Conservation (phyloP, 108 stramenopile genomes). For the Nannochloropsis salina region DNA sequence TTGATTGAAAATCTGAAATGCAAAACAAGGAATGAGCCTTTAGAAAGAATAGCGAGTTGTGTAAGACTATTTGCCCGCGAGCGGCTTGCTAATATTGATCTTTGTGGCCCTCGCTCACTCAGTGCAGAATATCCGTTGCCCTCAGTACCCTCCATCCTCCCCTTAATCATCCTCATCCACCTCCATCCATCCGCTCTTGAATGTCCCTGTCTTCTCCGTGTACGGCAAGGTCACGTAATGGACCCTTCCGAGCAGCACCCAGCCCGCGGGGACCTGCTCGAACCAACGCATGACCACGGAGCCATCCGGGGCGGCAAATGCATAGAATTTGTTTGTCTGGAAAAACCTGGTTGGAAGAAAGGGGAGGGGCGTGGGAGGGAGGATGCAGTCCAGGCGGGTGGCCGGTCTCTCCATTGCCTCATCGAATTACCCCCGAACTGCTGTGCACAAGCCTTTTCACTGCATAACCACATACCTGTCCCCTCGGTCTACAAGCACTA, state of each 20-base stretch:
- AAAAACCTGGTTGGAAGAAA: not conserved
- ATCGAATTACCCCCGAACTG: too few species aligned
- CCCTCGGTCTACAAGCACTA: slow-evolving; percentile 66
- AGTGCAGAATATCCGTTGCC: too few species aligned
- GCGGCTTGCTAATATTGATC: too few species aligned
- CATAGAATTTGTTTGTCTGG: slow-evolving; percentile 11
- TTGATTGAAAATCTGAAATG: too few species aligned
- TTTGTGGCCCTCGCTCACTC: too few species aligned
- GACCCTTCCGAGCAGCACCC: slow-evolving; percentile 15
- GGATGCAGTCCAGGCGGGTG: too few species aligned
- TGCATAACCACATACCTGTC: not conserved
- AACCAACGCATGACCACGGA: slow-evolving; percentile 3
- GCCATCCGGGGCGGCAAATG: not conserved
- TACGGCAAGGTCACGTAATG: not conserved
- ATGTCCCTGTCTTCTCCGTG: not conserved
- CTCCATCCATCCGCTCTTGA: not conserved
- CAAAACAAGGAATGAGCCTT: too few species aligned
- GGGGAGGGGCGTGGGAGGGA: too few species aligned
- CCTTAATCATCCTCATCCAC: not conserved
- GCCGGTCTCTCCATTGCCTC: too few species aligned
- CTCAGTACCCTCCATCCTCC: not conserved
- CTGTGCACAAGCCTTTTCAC: too few species aligned
- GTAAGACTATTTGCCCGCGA: too few species aligned
- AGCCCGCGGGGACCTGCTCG: not conserved
- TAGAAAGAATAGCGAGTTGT: too few species aligned